Percentiles rank a stretch among this genome's conserved stretches.
Conservation (phyloP, 2,329 filamentous ascomycete genomes). For the Lachnellula willkommii region DNA sequence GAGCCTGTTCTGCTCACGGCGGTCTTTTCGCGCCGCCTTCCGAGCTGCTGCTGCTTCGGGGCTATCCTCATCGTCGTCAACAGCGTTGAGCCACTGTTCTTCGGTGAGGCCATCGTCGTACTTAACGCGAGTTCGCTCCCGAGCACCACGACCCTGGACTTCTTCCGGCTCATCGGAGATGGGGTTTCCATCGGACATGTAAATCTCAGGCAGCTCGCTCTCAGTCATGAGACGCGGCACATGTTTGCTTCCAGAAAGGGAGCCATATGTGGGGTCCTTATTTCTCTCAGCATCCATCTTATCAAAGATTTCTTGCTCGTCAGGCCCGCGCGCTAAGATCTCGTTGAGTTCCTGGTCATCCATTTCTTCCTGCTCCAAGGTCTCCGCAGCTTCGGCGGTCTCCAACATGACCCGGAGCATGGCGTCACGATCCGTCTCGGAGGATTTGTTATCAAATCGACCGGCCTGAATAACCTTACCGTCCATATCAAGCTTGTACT, state of each 20-base stretch:
- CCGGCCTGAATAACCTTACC: slow-evolving; percentile 99
- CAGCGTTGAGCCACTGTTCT: slow-evolving; percentile 97
- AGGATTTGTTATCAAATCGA: slow-evolving; percentile 99
- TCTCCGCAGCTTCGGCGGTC: slow-evolving; percentile 64
- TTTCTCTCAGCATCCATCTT: slow-evolving; percentile 72
- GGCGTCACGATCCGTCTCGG: slow-evolving; percentile 94
- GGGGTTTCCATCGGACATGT: slow-evolving; percentile 79
- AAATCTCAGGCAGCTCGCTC: slow-evolving; percentile 87
- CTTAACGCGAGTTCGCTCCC: slow-evolving; percentile 88
- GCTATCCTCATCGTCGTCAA: slow-evolving; percentile 91
- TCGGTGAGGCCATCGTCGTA: slow-evolving; percentile 98
- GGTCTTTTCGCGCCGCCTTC: slow-evolving; percentile 80
- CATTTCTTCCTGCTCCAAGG: slow-evolving; percentile 86
- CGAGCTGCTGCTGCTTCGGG: slow-evolving; percentile 89
- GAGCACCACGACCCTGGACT: slow-evolving; percentile 77
- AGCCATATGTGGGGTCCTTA: slow-evolving; percentile 66
- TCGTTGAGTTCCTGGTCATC: slow-evolving; percentile 96
- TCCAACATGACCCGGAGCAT: slow-evolving; percentile 92
- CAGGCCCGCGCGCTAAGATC: slow-evolving; percentile 83
- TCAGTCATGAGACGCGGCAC: slow-evolving; percentile 80
- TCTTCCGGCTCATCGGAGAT: slow-evolving; percentile 75
- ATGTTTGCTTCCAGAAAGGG: slow-evolving; percentile 52
- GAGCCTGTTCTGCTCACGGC: slow-evolving; percentile 69
- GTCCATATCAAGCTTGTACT: slow-evolving; percentile 98
- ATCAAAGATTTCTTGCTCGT: slow-evolving; percentile 74